phyloP scores from a whole-genome alignment of 805 yeast genomes.

The Torulaspora microellipsoides region DNA sequence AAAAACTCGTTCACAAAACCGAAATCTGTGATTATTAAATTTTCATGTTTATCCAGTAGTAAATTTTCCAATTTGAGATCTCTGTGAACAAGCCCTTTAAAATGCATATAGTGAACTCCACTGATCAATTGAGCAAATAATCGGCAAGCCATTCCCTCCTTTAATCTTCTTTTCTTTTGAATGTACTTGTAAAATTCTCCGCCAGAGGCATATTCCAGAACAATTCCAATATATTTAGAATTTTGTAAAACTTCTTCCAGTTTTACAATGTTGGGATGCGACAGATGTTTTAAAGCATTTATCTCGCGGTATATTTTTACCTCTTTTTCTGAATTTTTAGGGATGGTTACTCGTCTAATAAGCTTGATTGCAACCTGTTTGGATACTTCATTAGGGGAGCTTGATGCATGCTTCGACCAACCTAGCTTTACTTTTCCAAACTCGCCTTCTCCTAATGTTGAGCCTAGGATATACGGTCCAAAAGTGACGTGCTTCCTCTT shows the following conservation, averaged over 20 bases:
- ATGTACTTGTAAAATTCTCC: constrained; percentile 96
- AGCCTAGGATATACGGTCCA: constrained; percentile 86
- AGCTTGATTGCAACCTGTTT: constrained; percentile 91
- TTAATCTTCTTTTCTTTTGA: constrained; percentile 75
- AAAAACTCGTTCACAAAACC: constrained; percentile 87
- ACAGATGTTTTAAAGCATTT: constrained; percentile 76
- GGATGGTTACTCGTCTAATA: constrained; percentile 82
- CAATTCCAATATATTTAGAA: constrained; percentile 94
- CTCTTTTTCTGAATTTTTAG: constrained; percentile 80
- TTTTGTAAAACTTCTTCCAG: constrained; percentile 90
- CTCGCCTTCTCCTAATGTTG: constrained; percentile 96
- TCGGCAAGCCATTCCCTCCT: constrained; percentile 81
- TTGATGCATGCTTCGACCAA: constrained; percentile 79
- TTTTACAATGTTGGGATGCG: constrained; percentile 91
- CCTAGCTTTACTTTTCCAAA: constrained; percentile 97
- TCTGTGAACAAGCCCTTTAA: constrained; percentile 84
- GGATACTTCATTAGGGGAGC: constrained; percentile 36
- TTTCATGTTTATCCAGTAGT: constrained; percentile 78
- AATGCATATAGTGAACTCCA: constrained; percentile 93
- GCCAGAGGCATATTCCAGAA: constrained; percentile 93
- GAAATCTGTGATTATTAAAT: constrained; percentile 82
- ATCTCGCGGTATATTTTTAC: constrained; percentile 89
- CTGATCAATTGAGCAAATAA: constrained; percentile 89
- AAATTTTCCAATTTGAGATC: constrained; percentile 88
- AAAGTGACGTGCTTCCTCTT: constrained; percentile 68